Conservation (phyloP, 2,329 filamentous ascomycete genomes). For the Monilinia aucupariae region DNA sequence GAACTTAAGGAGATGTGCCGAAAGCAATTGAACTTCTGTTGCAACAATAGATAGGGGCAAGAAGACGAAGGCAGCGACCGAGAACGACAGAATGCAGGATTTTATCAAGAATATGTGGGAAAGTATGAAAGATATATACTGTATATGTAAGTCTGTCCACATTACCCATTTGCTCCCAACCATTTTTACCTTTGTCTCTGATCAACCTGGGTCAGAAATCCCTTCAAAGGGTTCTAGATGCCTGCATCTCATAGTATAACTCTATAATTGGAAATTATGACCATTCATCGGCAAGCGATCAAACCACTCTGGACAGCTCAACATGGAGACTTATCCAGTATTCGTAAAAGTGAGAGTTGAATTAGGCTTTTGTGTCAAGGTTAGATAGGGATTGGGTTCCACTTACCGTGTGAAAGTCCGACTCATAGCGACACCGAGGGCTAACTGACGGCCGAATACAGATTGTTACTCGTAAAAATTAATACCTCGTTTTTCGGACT, state of each 20-base stretch:
- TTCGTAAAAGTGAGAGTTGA: background rate
- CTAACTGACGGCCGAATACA: background rate
- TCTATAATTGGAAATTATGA: background rate
- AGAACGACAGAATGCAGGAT: background rate
- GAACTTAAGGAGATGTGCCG: background rate
- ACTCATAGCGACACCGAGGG: background rate
- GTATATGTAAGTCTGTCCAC: background rate
- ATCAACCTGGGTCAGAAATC: background rate
- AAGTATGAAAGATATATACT: background rate
- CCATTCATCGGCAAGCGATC: background rate
- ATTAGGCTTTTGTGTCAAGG: background rate
- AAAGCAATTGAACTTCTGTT: background rate
- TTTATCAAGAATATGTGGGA: background rate
- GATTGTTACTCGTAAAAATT: background rate
- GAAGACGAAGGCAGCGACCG: background rate
- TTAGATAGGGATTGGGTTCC: background rate
- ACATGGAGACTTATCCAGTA: background rate
- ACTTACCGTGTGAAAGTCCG: background rate
- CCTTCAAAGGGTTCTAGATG: background rate
- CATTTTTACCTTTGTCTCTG: too few relatives aligned
- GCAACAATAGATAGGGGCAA: background rate
- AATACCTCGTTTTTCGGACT: background rate
- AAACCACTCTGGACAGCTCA: background rate
- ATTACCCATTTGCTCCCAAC: background rate
- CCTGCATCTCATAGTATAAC: background rate